Percentiles rank a stretch among this genome's conserved stretches.
Conservation (phyloP, 2,329 filamentous ascomycete genomes). For the Niveomyces coronatus region DNA sequence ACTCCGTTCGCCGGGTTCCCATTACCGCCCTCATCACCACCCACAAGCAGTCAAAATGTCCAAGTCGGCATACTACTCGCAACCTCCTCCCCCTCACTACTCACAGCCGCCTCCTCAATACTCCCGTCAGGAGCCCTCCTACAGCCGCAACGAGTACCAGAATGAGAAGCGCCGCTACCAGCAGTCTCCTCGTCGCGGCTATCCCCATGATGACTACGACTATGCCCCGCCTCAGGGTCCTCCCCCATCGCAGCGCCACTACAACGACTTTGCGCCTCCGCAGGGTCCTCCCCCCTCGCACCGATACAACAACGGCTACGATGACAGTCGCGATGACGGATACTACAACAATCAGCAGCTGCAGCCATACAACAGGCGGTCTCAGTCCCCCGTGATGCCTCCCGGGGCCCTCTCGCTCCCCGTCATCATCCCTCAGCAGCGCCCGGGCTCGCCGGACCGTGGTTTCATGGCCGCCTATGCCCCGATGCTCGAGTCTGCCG, state of each 20-base stretch:
- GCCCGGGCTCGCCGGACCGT: conserved; percentile 9
- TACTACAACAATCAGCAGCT: conserved; percentile 4
- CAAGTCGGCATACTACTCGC: conserved; percentile 8
- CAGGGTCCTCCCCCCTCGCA: conserved; percentile 7
- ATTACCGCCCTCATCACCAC: too few species aligned
- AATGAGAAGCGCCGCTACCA: conserved; percentile 8
- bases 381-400: conserved; percentile 7
- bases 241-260: conserved; percentile 6
- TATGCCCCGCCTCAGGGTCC: conserved; percentile 7
- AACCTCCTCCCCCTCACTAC: conserved; percentile 7
- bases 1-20: too few species aligned
- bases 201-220: conserved; percentile 4
- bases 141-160: conserved; percentile 7
- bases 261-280: conserved; percentile 6
- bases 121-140: conserved; percentile 3
- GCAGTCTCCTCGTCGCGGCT: conserved; percentile 3
- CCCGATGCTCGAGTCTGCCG: conserved; percentile 6
- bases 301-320: conserved; percentile 6
- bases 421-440: conserved; percentile 11
- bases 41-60: conserved; percentile 1
- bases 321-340: conserved; percentile 1
- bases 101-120: conserved; percentile 8
- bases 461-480: conserved; percentile 11
- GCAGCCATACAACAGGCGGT: conserved; percentile 5
- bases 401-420: conserved; percentile 9